Percentiles rank a stretch among this genome's conserved stretches.
These are phyloP conservation scores for Fraxinus floribunda DNA, from an alignment of 305 asterid genomes.

Conservation along the genomic window DNA sequence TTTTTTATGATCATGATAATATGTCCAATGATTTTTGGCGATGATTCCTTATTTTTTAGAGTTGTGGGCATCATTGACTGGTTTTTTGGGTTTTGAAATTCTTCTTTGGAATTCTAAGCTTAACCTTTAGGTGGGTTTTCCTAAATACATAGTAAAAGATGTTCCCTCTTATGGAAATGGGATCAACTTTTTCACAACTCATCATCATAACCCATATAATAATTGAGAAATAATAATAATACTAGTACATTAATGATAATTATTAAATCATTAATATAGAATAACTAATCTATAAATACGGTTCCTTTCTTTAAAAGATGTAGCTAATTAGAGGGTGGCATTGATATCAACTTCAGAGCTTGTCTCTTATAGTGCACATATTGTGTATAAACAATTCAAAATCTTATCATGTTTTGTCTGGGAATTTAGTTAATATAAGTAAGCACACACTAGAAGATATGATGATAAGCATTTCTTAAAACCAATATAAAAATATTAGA, in stretches of 20 bases:
- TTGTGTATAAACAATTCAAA: constrained; percentile 59
- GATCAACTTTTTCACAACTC: constrained; percentile 60
- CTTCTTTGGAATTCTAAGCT: constrained; percentile 54
- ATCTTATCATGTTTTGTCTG: constrained; percentile 77
- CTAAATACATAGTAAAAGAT: constrained; percentile 39
- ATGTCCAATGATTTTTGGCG: neutral
- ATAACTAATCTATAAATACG: neutral
- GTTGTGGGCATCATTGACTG: constrained; percentile 41
- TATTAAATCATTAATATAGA: neutral
- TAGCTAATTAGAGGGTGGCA: constrained; percentile 23
- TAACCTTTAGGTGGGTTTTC: constrained; percentile 38
- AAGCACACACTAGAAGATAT: constrained; percentile 53
- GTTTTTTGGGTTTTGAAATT: constrained; percentile 34
- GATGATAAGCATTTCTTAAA: constrained; percentile 47
- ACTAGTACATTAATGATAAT: neutral
- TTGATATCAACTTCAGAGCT: constrained; percentile 61
- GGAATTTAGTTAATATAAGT: constrained; percentile 37
- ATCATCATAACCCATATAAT: constrained; percentile 30
- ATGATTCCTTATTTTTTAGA: constrained; percentile 33
- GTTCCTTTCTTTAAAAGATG: constrained; percentile 29
- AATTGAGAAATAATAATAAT: constrained; percentile 11
- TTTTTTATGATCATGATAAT: neutral
- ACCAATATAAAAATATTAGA: constrained; percentile 19
- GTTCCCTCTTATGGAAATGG: constrained; percentile 64
- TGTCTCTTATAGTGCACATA: constrained; percentile 58